Conservation (phyloP, 2,329 filamentous ascomycete genomes). For the Trichoderma polysporum region DNA sequence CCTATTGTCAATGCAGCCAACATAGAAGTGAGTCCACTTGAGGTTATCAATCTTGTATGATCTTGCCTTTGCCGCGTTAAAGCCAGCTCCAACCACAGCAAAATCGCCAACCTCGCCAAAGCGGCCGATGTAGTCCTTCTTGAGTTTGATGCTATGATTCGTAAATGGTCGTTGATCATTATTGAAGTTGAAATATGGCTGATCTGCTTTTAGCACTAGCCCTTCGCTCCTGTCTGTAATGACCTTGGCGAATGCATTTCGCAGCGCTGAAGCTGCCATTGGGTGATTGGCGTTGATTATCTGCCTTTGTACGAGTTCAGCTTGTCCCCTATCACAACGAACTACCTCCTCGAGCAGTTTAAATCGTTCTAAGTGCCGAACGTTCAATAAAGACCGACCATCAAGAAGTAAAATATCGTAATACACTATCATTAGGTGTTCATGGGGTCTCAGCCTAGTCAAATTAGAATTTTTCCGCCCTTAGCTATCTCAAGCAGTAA, state of each 20-base stretch:
- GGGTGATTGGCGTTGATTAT: conserved; percentile 63
- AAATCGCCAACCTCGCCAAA: conserved; percentile 85
- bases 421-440: conserved; percentile 63
- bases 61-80: conserved; percentile 62
- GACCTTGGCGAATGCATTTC: conserved; percentile 64
- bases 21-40: conserved; percentile 76
- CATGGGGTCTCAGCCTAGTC: conserved; percentile 46
- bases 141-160: conserved; percentile 73
- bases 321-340: conserved; percentile 55
- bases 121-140: conserved; percentile 77
- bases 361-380: conserved; percentile 59
- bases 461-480: neutral
- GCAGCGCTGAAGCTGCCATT: conserved; percentile 54
- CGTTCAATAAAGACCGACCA: conserved; percentile 49
- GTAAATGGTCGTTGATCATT: conserved; percentile 38
- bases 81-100: conserved; percentile 72
- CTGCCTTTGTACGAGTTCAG: conserved; percentile 65
- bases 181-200: conserved; percentile 69
- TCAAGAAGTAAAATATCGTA: conserved; percentile 59
- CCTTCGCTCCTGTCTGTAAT: conserved; percentile 72
- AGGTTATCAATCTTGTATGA: conserved; percentile 53
- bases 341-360: conserved; percentile 58
- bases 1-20: conserved; percentile 74
- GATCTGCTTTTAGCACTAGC: conserved; percentile 75
- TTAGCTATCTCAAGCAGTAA: conserved; percentile 7